Evolutionary conservation across 352 stramenopile species (phyloP).

Genomic region (Phytophthora pisi): DNA sequence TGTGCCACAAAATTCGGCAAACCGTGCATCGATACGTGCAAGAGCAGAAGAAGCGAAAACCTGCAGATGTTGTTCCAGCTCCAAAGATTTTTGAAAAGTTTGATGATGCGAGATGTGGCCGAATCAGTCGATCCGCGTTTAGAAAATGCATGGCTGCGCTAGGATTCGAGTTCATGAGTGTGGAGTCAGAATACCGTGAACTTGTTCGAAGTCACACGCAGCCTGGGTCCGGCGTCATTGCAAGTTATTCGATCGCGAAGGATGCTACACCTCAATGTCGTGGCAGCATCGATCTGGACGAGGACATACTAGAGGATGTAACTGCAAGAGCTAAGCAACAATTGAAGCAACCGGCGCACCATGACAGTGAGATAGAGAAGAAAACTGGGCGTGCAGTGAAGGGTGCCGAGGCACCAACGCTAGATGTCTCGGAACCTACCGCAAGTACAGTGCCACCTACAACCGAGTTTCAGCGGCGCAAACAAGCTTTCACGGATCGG

Average conservation of each 20-base stretch:
- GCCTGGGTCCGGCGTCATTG: slow-evolving; percentile 4
- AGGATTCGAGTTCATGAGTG: slow-evolving; percentile 74
- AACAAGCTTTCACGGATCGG: slow-evolving; percentile 72
- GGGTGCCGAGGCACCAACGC: not conserved
- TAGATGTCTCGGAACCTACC: not conserved
- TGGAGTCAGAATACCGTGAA: slow-evolving; percentile 59
- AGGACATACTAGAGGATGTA: slow-evolving; percentile 25
- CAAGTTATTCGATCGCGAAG: slow-evolving; percentile 15
- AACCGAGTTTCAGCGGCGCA: slow-evolving; percentile 73
- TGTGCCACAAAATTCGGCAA: slow-evolving; percentile 71
- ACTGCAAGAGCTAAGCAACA: slow-evolving; percentile 3
- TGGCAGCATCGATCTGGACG: slow-evolving; percentile 39
- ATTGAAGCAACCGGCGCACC: not conserved
- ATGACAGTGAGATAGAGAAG: not conserved
- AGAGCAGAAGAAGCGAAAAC: slow-evolving; percentile 37
- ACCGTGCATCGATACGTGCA: slow-evolving; percentile 46
- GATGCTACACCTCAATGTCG: not conserved
- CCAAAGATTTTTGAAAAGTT: slow-evolving; percentile 59
- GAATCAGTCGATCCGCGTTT: slow-evolving; percentile 67
- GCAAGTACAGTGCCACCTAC: slow-evolving; percentile 21
- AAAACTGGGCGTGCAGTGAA: not conserved
- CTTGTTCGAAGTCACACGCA: slow-evolving; percentile 33
- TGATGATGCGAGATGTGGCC: slow-evolving; percentile 49
- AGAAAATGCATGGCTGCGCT: slow-evolving; percentile 62
- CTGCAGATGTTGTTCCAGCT: slow-evolving; percentile 23